Conservation (phyloP, 2,329 filamentous ascomycete genomes). For the Celoporthe dispersa region DNA sequence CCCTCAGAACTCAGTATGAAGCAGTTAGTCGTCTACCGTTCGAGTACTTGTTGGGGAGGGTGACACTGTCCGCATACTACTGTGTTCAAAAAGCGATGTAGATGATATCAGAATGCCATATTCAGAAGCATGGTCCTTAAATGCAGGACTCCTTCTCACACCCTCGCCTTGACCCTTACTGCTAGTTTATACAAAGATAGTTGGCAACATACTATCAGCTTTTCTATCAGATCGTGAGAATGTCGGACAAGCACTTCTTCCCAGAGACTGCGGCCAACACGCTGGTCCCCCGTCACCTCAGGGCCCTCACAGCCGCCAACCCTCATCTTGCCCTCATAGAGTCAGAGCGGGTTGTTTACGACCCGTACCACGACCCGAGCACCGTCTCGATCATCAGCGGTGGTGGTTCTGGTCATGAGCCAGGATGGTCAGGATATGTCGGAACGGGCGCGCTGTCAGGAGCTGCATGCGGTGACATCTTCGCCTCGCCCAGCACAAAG, state of each 20-base stretch:
- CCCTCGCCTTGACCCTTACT: neutral
- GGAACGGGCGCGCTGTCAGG: constrained; percentile 70
- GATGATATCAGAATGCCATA: neutral
- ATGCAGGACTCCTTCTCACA: neutral
- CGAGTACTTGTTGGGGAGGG: neutral
- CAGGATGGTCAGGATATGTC: constrained; percentile 43
- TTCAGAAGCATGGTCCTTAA: neutral
- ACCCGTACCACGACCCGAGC: constrained; percentile 47
- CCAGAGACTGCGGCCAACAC: constrained; percentile 48
- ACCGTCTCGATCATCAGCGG: constrained; percentile 57
- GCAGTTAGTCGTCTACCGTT: neutral
- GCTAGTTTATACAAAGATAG: neutral
- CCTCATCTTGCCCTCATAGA: constrained; percentile 15
- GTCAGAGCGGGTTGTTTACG: constrained; percentile 42
- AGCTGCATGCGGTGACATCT: constrained; percentile 75
- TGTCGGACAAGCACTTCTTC: constrained; percentile 61
- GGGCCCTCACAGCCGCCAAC: constrained; percentile 27
- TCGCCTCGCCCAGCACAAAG: constrained; percentile 74
- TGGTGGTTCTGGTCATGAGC: constrained; percentile 63
- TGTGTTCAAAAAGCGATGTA: neutral
- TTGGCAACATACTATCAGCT: neutral
- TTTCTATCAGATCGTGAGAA: neutral
- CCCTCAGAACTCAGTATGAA: neutral
- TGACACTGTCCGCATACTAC: constrained; percentile 2
- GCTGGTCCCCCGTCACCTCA: constrained; percentile 53